Base-by-base conservation (phyloP, 2,329 filamentous ascomycete genomes). In the Pestalotiopsis sp. region DNA sequence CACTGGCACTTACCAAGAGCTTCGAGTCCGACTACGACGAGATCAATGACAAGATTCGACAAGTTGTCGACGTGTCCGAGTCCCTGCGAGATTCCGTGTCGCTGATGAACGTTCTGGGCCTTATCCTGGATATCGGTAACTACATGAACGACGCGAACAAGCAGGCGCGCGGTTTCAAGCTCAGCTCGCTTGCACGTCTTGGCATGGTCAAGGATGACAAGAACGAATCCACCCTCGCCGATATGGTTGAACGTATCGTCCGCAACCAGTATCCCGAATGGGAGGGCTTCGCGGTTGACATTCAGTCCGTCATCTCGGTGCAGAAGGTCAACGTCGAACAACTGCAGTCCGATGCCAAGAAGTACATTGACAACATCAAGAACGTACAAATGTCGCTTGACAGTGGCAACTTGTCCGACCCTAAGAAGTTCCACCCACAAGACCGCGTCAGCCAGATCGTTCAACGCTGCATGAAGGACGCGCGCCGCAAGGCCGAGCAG, bases 131-230 rank as follows among this genome's bases (percentile, higher is more conserved):
- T 80, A 97, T 99, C 77, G 96, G 96, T 80, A 99, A 99, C 81
- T 99, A 97, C 86, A 99, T 99, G 96, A 99, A 99, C 85, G 96
- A 98, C 78, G 92, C 95, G 67, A 98, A 98, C 83, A 99, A 99
- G 84, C 96, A 98, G 82, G 96, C 96, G 3, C 93, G 92, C 68
- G 96, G 96, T 71, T 99, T 99, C 91, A 99, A 99, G 84, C 89
- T 99, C 14, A 96, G 94, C 77, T 98, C 96, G 5, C 90, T 99
- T 63, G 93, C 93, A 36, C 91, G 96, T 67, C 85, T 99, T 67
- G 95, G 92, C 70, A 98, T 99, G 95, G 93, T 98, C 77, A 99
- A 99, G 83, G 96, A 99, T 78, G 94, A 97, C 84, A 98, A 98
- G 87, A 99, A 99, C 80, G 93, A 98, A 80, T 95, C 94, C 1